phyloP scores from a whole-genome alignment of 2,329 filamentous ascomycete genomes.

The Xylaria polymorpha region DNA sequence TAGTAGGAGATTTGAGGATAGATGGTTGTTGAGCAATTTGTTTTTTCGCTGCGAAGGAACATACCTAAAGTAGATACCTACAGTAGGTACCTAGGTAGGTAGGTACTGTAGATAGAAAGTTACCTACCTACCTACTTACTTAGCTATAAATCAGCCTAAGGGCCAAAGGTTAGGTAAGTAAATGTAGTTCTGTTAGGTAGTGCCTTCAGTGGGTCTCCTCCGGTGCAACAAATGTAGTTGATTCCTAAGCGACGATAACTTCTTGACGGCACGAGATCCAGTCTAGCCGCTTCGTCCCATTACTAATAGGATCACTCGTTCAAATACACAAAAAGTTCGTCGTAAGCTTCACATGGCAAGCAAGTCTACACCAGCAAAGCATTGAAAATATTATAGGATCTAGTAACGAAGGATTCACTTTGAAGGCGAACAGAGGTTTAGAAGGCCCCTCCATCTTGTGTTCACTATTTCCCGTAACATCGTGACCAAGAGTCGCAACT shows the following conservation, averaged over 20 bases:
- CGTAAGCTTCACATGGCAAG: neutral
- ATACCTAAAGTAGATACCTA: too few species aligned
- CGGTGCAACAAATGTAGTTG: conserved; percentile 9
- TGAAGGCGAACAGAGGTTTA: neutral
- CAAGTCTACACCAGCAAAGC: neutral
- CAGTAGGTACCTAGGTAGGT: neutral
- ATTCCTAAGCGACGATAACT: conserved; percentile 30
- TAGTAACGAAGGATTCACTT: neutral
- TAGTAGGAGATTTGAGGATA: too few species aligned
- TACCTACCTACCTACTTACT: too few species aligned
- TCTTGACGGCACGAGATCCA: conserved; percentile 10
- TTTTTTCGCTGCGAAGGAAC: too few species aligned
- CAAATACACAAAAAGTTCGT: conserved; percentile 2
- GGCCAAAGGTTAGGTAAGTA: neutral
- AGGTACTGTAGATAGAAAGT: neutral
- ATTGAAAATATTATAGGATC: neutral
- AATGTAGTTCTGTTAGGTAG: too few species aligned
- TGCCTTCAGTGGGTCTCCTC: conserved; percentile 12
- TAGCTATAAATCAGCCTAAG: neutral
- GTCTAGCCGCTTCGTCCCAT: conserved; percentile 22
- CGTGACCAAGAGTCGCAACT: neutral
- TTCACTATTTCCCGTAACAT: neutral
- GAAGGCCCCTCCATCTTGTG: neutral
- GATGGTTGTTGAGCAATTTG: too few species aligned
- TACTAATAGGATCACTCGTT: conserved; percentile 20